phyloP scores from a whole-genome alignment of 116 monocot genomes.

The Phalaenopsis hybrid region DNA sequence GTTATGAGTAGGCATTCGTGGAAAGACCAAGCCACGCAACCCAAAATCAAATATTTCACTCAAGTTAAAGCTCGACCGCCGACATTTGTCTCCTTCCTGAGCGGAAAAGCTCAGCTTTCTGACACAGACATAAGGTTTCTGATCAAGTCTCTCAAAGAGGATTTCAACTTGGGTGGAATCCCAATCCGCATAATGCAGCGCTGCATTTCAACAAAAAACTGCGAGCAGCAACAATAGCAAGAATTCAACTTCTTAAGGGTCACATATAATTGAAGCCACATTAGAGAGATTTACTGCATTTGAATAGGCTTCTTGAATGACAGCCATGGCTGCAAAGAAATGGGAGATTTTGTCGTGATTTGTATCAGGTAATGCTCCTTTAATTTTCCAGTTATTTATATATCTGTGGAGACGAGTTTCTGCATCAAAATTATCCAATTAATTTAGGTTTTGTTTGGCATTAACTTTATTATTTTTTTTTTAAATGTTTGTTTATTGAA shows the following conservation, averaged over 20 bases:
- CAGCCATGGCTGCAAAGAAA: neutral
- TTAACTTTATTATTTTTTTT: no score
- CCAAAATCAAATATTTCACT: conserved; percentile 90
- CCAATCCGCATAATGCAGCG: conserved; percentile 82
- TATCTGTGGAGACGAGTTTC: no score
- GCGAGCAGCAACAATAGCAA: conserved; percentile 11
- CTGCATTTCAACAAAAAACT: conserved; percentile 31
- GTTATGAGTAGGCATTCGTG: conserved; percentile 99
- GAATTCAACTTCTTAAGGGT: conserved; percentile 6
- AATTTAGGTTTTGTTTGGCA: no score
- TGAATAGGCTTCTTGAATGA: conserved; percentile 16
- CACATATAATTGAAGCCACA: conserved; percentile 32
- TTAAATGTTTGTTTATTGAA: no score
- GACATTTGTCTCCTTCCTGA: conserved; percentile 84
- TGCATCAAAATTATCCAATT: no score
- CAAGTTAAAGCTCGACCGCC: conserved; percentile 95
- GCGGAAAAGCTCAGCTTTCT: conserved; percentile 64
- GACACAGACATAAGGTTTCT: conserved; percentile 75
- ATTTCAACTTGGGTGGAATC: conserved; percentile 86
- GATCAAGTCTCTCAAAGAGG: conserved; percentile 79
- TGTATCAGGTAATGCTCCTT: no score
- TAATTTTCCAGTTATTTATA: no score
- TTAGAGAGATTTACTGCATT: conserved; percentile 44
- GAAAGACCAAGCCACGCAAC: conserved; percentile 78
- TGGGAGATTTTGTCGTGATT: no score